Percentiles rank a stretch among this genome's conserved stretches.
Conservation (phyloP, 805 yeast genomes). For the Candida ovalis region DNA sequence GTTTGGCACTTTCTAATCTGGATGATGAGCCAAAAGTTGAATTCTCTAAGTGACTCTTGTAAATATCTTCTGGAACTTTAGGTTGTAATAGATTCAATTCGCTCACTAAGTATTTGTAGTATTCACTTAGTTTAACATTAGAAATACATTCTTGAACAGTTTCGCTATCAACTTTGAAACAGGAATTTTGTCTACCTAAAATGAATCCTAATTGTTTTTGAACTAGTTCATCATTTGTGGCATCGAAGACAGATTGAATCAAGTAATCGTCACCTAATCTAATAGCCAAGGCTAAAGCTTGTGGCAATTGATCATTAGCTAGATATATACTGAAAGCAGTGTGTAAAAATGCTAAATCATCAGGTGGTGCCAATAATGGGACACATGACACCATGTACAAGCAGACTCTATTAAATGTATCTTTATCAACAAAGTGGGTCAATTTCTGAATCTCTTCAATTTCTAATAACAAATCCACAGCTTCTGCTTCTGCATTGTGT, state of each 20-base stretch:
- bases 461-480: slow-evolving; percentile 88
- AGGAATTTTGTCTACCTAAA: slow-evolving; percentile 79
- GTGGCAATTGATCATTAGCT: slow-evolving; percentile 74
- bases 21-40: slow-evolving; percentile 49
- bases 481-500: slow-evolving; percentile 98
- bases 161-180: slow-evolving; percentile 66
- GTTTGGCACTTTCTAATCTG: slow-evolving; percentile 85
- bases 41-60: slow-evolving; percentile 84
- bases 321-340: slow-evolving; percentile 87
- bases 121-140: slow-evolving; percentile 73
- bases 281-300: slow-evolving; percentile 86
- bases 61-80: slow-evolving; percentile 91
- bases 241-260: slow-evolving; percentile 75
- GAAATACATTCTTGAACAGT: slow-evolving; percentile 82
- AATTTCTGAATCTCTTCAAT: slow-evolving; percentile 82
- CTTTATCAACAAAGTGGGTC: slow-evolving; percentile 78
- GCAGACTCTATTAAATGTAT: slow-evolving; percentile 85
- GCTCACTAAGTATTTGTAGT: slow-evolving; percentile 73
- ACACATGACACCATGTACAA: slow-evolving; percentile 94
- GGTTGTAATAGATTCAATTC: slow-evolving; percentile 88
- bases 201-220: slow-evolving; percentile 92
- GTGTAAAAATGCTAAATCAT: slow-evolving; percentile 77
- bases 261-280: slow-evolving; percentile 79
- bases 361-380: slow-evolving; percentile 94
- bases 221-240: slow-evolving; percentile 66